phyloP scores from a whole-genome alignment of 805 yeast species.

The Clavispora santaluciae region DNA sequence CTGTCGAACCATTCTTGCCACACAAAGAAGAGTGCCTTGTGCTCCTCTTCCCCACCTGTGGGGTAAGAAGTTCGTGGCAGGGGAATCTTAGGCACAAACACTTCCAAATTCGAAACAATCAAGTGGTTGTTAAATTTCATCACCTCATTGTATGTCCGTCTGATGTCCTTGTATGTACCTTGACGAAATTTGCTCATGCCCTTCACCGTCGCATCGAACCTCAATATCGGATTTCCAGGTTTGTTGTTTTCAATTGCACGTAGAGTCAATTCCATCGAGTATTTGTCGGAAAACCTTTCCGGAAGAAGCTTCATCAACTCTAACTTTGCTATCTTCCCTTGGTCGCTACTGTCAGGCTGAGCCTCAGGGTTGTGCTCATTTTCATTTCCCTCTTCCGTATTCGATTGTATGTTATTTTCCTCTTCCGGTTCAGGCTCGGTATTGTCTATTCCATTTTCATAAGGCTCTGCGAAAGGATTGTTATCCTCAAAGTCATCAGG shows the following conservation, averaged over 20 bases:
- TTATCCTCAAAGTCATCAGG: constrained; percentile 44
- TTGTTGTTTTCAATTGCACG: constrained; percentile 67
- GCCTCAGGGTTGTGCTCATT: background rate
- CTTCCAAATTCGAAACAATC: constrained; percentile 79
- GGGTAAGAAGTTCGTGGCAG: constrained; percentile 72
- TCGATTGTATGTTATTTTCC: constrained; percentile 15
- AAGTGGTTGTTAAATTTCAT: constrained; percentile 71
- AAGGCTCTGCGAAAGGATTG: constrained; percentile 39
- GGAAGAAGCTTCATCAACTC: constrained; percentile 47
- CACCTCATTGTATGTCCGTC: constrained; percentile 78
- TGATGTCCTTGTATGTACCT: constrained; percentile 60
- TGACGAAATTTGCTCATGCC: constrained; percentile 77
- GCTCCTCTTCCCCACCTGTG: constrained; percentile 78
- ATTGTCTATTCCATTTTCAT: constrained; percentile 7
- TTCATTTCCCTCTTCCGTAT: constrained; percentile 5
- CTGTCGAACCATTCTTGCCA: constrained; percentile 88
- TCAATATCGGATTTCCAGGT: constrained; percentile 73
- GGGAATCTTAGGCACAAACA: constrained; percentile 89
- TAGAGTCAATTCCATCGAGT: constrained; percentile 49
- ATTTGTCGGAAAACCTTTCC: constrained; percentile 43
- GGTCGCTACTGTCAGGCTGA: background rate
- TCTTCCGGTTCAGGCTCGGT: background rate
- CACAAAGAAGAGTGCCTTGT: constrained; percentile 45
- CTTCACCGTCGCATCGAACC: constrained; percentile 49
- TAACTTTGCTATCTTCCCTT: constrained; percentile 25